Base-by-base conservation (phyloP, 768 basidiomycete genomes). In the Lactarius pseudohatsudake region DNA sequence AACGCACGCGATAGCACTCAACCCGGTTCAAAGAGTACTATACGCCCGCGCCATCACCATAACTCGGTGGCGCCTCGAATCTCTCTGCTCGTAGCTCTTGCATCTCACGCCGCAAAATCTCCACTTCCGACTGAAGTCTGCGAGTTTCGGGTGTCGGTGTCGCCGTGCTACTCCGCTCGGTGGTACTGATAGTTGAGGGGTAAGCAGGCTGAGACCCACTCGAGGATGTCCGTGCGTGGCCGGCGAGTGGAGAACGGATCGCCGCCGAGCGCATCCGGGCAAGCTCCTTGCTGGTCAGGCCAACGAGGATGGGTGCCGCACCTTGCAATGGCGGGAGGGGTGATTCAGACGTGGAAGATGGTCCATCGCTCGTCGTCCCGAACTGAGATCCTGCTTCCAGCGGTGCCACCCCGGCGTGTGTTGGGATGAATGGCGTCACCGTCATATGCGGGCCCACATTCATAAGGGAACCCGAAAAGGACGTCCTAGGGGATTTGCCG, bases 11-110 rank as follows among this genome's bases (percentile, higher is more conserved):
- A 13, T 38, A 38, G 36, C 36, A 38, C 3, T 38, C 36, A 11
- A 38, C 36, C 36, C 11, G 11, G 16, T 18, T 41, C 41, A 41
- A 41, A 41, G 15, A 41, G 6, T 18, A 7, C 6, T 41, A 41
- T 41, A 41, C 6, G 16, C 41, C 41, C 16, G 16, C 41, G 5
- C 28, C 57, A 16, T 40, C 47, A 2, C 28, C 34, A 61, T 75
- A 75, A n/a, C 64, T 69, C 5, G 75, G 75, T 1, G 74, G 75
- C 15, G 73, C 69, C 57, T 71, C 72, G 28, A 66, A 10, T 41
- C 73, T 34, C 28, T 74, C 73, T 18, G 56, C 58, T 18, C 70
- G 72, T 22, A 76, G 61, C 59, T 68, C 63, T 60, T 74, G 64
- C 71, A 75, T 72, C 15, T 70, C 72, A 9, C 69, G 66, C 28